Evolutionary conservation across 345 rosid species (phyloP), one percentile per base, ranked within the genome.

Genomic region (Erodium maritimum): DNA sequence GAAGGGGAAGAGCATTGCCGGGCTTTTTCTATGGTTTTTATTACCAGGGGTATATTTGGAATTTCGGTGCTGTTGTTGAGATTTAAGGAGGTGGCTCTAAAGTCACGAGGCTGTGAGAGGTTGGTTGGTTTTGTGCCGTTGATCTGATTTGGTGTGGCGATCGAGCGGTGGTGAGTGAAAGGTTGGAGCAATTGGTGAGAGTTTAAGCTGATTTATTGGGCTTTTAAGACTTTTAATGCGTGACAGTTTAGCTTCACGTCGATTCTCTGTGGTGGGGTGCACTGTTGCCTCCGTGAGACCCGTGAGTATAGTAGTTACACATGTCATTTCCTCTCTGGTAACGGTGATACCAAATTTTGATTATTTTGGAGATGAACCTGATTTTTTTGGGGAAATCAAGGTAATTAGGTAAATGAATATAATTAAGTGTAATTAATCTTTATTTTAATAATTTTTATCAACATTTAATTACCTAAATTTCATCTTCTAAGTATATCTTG

Each of bases 1-100:
- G 42, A n/a, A 29, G 67, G 55, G 67, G 67, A 56, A 56, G 58
- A 64, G 29, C 48, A 42, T 42, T 42, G 48, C 48, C 48, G 48
- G 48, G 48, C 48, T 42, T 42, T 42, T 42, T n/a, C n/a, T 42
- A 42, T 7, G 14, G 48, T 42, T 42, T 42, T 42, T 42, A 42
- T 42, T 12, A 42, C 48, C 48, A 14, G 48, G 48, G 48, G 48
- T 16, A 42, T 7, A 7, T 10, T 42, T 12, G 17, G 8, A 42
- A 14, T 42, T 42, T 11, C 13, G 2, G 16, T 42, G 48, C 34
- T 42, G 12, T 16, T 42, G 48, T 42, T 6, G 37, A 29, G 48
- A 42, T 42, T 42, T 42, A 42, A 10, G 37, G 37, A 29, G 37
- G 37, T 29, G 37, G 37, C 3, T 3, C 48, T 42, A 42, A 0